Base-by-base conservation (phyloP, 1,139 yeast genomes). In the Ogataea hybrid region DNA sequence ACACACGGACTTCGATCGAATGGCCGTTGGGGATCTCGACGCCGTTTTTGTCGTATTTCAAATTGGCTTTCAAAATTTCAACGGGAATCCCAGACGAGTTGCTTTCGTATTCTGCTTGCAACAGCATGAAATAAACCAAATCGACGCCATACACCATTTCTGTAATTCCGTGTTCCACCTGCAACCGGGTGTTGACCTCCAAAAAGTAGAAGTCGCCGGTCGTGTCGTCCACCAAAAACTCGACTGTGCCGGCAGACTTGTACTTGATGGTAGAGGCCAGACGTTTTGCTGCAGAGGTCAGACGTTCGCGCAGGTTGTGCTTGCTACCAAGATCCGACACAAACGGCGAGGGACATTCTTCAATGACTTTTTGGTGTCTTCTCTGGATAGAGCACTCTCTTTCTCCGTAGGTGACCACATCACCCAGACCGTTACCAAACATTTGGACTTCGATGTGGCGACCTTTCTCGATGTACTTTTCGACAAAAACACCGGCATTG, bases 371-470 rank as follows among this genome's bases (percentile, higher is more conserved):
- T 46, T 71, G 77, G 50, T 71, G 77, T 22, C 77, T 61, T 49
- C 77, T 62, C 57, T 71, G 77, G 28, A 71, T 70, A 8, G 75
- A 69, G 46, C 77, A 71, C 44, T 72, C 77, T 36, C 77, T 62
- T 51, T 71, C 77, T 15, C 75, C 75, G 31, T 67, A 64, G 2
- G 74, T 69, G 12, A 70, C 61, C 11, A 68, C 68, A 45, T 69
- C 69, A 12, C 75, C 75, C 35, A 57, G 52, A 32, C 68, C 68
- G 52, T 72, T 70, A 10, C 75, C 77, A 49, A 71, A 69, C 23
- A 71, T 57, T 46, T 71, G 77, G 7, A 71, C 72, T 50, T 71
- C 77, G 37, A 71, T 67, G 48, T 71, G 77, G 29, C 76, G 61
- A 3, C 75, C 73, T 14, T 65, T 64, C 37, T 64, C 62, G 42